Percentiles rank a stretch among this genome's conserved stretches.
Conservation (phyloP, 208 protist species). For the Trypanosoma theileri region DNA sequence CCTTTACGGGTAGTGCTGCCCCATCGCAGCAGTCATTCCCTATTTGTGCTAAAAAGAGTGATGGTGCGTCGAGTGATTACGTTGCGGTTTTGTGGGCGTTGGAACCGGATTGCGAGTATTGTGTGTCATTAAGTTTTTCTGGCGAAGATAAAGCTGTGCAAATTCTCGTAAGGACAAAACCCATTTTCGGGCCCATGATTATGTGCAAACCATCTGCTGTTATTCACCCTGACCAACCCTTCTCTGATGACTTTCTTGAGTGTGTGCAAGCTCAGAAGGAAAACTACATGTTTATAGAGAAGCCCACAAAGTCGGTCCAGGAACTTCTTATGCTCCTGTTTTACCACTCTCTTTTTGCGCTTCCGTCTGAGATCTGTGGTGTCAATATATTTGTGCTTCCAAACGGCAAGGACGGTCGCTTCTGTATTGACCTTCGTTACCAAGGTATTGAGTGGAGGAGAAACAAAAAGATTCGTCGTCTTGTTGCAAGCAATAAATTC, state of each 20-base stretch:
- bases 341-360: slow-evolving; percentile 67
- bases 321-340: slow-evolving; percentile 32
- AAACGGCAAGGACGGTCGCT: slow-evolving; percentile 2
- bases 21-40: slow-evolving; percentile 6
- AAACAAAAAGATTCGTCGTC: slow-evolving; percentile 45
- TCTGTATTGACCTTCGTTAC: slow-evolving; percentile 48
- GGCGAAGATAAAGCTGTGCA: not conserved
- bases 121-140: not conserved
- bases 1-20: not conserved
- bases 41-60: not conserved
- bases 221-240: slow-evolving; percentile 26
- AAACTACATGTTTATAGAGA: slow-evolving; percentile 30
- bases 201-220: not conserved
- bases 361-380: slow-evolving; percentile 22
- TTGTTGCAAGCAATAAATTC: slow-evolving; percentile 41
- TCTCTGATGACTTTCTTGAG: slow-evolving; percentile 45
- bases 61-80: not conserved
- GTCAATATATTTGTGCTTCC: slow-evolving; percentile 11
- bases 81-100: slow-evolving; percentile 18
- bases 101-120: not conserved
- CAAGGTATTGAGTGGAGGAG: slow-evolving; percentile 37
- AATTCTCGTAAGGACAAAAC: not conserved
- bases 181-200: not conserved
- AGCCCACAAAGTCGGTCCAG: slow-evolving; percentile 24
- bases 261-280: slow-evolving; percentile 39